Evolutionary conservation across 257 asterid species (phyloP), one percentile per base, ranked within the genome.

Genomic region (Scutellaria baicalensis): DNA sequence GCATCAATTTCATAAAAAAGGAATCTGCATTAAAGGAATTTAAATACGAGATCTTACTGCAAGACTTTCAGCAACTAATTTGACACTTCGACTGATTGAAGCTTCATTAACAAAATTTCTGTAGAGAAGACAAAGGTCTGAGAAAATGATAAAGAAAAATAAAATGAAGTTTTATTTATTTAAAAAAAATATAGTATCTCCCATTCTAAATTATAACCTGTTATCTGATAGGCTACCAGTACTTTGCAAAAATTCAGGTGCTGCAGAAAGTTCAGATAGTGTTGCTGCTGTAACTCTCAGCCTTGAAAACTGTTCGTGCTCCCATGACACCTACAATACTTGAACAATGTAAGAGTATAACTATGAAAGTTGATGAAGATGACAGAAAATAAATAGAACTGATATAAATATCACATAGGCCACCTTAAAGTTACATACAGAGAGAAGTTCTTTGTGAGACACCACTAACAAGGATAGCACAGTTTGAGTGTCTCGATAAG

Each of bases 221-320:
- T 69, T 88, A 72, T 94, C 99, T 11, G 92, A 80, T 40, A 93
- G 74, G 62, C 87, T 85, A 48, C 99, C 99, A 69, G 90, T 70
- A 70, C 76, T 74, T 84, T 91, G 91, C 64, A 94, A 88, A 71
- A 92, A 81, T 64, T 86, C 99, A 71, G 99, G 97, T 55, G 99
- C 95, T 42, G 79, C 76, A 66, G 96, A 83, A 67, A 82, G 89
- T 69, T 73, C 78, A 9, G 99, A 94, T 62, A 94, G 80, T 14
- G 99, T 91, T 64, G 93, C 99, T 20, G 99, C 99, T 55, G 97
- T 94, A 35, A 91, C 86, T 82, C 96, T 82, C 79, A 82, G 74
- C 79, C 93, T 91, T 23, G 99, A 94, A 77, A 94, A 94, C 66
- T 94, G 99, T 62, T 94, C 99, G 40, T 94, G 99, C 91, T 94